phyloP scores from a whole-genome alignment of 2,329 filamentous ascomycete species.

The Bipolaris sorokiniana region DNA sequence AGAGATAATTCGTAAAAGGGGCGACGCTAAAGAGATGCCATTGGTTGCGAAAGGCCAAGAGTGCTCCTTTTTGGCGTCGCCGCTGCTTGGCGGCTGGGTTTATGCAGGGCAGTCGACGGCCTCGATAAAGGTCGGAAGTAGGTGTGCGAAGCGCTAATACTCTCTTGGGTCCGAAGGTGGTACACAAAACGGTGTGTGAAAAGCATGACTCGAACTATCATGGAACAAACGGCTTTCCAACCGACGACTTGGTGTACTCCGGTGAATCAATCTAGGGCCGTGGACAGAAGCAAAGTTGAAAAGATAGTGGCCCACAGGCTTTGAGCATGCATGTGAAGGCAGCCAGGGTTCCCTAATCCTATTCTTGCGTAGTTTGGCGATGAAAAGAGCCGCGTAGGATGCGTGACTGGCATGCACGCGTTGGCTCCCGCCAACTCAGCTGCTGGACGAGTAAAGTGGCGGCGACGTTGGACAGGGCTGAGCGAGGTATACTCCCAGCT shows the following conservation, averaged over 20 bases:
- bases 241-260: background rate
- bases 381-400: background rate
- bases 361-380: background rate
- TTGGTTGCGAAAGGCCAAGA: slow-evolving; percentile 8
- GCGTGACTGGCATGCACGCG: background rate
- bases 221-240: background rate
- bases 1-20: slow-evolving; percentile 14
- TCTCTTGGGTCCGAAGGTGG: background rate
- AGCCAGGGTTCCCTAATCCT: background rate
- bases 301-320: background rate
- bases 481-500: background rate
- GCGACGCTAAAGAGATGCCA: slow-evolving; percentile 10
- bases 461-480: background rate
- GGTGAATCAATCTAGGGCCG: background rate
- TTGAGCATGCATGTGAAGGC: background rate
- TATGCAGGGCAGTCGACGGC: background rate
- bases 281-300: background rate
- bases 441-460: no score
- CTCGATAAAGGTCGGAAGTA: background rate
- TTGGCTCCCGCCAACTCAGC: background rate
- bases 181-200: background rate
- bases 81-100: slow-evolving; percentile 1
- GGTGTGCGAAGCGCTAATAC: background rate
- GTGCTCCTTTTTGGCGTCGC: slow-evolving; percentile 11
- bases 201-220: background rate